phyloP scores from a whole-genome alignment of 192 early-diverging fungal species.

The Coemansia sp. region DNA sequence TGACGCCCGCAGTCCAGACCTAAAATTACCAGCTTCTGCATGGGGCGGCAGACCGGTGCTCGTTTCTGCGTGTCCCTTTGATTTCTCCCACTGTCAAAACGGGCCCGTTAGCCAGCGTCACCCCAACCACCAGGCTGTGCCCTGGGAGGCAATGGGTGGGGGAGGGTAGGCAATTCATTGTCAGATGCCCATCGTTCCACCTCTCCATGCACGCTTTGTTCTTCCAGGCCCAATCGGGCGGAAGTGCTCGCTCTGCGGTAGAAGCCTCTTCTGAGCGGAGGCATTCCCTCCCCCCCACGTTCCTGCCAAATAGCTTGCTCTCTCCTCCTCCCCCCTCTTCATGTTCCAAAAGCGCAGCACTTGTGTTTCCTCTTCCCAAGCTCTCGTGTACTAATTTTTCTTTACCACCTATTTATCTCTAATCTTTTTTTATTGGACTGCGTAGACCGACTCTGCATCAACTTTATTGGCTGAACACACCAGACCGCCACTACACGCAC shows the following conservation, averaged over 20 bases:
- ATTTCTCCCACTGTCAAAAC: not conserved
- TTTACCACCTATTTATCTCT: not conserved
- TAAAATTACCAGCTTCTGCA: conserved; percentile 2
- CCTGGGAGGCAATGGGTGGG: not conserved
- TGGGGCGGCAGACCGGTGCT: not conserved
- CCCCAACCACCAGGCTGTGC: not conserved
- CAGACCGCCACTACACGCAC: conserved; percentile 1
- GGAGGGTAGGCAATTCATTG: not conserved
- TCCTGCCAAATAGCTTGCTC: not conserved
- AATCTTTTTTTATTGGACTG: not conserved
- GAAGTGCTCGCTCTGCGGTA: not conserved
- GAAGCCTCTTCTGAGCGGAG: conserved; percentile 3
- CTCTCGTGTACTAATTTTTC: not conserved
- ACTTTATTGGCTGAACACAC: not conserved
- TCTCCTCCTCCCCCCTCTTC: not conserved
- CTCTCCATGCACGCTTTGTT: conserved; percentile 9
- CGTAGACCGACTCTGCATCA: not conserved
- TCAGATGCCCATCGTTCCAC: not conserved
- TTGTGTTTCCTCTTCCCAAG: not conserved
- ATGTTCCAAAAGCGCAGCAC: conserved; percentile 2
- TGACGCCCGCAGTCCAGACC: not conserved
- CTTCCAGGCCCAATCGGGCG: not conserved
- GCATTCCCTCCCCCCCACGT: not conserved
- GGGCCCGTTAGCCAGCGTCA: not conserved
- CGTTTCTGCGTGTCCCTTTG: conserved; percentile 1